phyloP scores from a whole-genome alignment of 1,284 basidiomycete species.

The Cutaneotrichosporon sp. region DNA sequence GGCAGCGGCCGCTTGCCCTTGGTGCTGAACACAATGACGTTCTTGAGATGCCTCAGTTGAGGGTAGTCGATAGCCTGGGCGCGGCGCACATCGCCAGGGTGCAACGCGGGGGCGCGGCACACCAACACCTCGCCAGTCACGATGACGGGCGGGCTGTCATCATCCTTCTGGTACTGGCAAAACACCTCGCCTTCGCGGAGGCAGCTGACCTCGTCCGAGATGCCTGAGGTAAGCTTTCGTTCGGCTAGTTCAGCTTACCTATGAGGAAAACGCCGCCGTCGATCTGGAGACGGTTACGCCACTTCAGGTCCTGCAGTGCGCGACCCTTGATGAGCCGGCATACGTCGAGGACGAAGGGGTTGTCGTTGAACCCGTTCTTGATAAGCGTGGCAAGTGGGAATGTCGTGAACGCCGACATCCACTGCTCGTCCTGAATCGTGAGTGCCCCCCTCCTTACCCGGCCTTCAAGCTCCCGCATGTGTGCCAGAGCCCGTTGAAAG shows the following conservation, averaged over 20 bases:
- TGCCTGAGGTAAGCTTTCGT: slow-evolving; percentile 24
- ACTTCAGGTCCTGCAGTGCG: slow-evolving; percentile 46
- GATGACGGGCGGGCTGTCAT: slow-evolving; percentile 24
- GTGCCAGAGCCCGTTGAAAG: slow-evolving; percentile 33
- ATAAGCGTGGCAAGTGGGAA: slow-evolving; percentile 41
- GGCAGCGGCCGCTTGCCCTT: slow-evolving; percentile 43
- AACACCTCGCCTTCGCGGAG: slow-evolving; percentile 45
- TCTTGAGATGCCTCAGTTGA: slow-evolving; percentile 41
- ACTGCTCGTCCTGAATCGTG: slow-evolving; percentile 25
- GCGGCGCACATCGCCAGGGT: slow-evolving; percentile 43
- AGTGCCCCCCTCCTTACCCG: slow-evolving; percentile 21
- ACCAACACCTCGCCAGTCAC: slow-evolving; percentile 39
- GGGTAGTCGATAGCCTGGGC: slow-evolving; percentile 41
- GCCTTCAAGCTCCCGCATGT: slow-evolving; percentile 32
- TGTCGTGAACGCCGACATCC: slow-evolving; percentile 28
- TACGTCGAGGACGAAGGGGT: slow-evolving; percentile 43
- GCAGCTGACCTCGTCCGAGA: slow-evolving; percentile 41
- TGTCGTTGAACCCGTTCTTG: slow-evolving; percentile 36
- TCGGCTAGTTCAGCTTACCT: slow-evolving; percentile 20
- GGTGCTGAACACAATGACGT: slow-evolving; percentile 47
- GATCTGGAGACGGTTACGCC: slow-evolving; percentile 43
- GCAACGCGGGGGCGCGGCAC: slow-evolving; percentile 45
- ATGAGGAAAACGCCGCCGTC: slow-evolving; percentile 42
- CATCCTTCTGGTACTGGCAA: slow-evolving; percentile 43
- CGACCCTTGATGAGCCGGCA: slow-evolving; percentile 39